A percentile compares a stretch with the other conserved stretches of the same genome.
Conservation (phyloP, 306 rosid genomes). For the Pyrus pyrifolia region DNA sequence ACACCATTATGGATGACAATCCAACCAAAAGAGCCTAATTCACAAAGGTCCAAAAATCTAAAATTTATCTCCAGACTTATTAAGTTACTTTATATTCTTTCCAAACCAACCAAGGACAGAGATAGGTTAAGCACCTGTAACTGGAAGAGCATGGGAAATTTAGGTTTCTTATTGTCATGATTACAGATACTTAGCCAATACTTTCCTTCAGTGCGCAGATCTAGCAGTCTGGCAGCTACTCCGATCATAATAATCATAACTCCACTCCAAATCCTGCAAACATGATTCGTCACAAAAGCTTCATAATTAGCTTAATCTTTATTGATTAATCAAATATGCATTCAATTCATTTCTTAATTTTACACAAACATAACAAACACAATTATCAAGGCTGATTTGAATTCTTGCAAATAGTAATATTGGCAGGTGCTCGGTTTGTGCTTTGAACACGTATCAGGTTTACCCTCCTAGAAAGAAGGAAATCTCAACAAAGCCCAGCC, state of each 20-base stretch:
- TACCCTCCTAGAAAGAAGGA: not conserved
- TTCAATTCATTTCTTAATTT: not conserved
- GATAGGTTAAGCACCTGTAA: conserved; percentile 48
- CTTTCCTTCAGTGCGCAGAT: conserved; percentile 48
- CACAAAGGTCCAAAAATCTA: not conserved
- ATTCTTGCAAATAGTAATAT: not conserved
- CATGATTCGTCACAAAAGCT: conserved; percentile 8
- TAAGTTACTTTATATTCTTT: conserved; percentile 1
- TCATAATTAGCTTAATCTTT: not conserved
- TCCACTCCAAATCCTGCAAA: conserved; percentile 70
- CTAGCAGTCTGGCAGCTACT: conserved; percentile 62
- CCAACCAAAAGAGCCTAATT: conserved; percentile 68
- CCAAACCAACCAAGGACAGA: conserved; percentile 10
- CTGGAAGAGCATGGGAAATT: conserved; percentile 53
- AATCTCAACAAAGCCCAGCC: not conserved
- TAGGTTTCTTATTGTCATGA: conserved; percentile 35
- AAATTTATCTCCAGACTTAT: conserved; percentile 2
- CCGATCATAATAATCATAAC: conserved; percentile 63
- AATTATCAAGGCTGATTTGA: not conserved
- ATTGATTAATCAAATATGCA: not conserved
- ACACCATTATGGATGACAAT: conserved; percentile 72
- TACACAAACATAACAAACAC: not conserved
- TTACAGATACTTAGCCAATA: conserved; percentile 64
- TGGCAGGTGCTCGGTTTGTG: not conserved
- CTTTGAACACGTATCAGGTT: not conserved